Evolutionary conservation across 768 basidiomycete species (phyloP), one percentile per base, ranked within the genome.

Genomic region (Cubamyces sp.): DNA sequence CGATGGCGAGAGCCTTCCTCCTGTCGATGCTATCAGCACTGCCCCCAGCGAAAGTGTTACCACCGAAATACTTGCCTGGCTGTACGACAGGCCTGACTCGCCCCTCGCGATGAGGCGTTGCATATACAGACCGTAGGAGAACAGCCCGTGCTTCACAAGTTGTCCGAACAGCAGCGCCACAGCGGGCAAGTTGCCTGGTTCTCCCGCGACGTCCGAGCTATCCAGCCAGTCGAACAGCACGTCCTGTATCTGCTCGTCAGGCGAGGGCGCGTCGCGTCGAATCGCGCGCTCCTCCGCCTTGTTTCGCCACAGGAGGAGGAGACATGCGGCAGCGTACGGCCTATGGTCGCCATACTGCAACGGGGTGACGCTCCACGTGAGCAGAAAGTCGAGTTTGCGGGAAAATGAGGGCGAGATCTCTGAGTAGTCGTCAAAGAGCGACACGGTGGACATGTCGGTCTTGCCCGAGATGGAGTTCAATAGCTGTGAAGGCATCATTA

Each of bases 341-440:
- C 92, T 80, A 66, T 93, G 92, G 46, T 92, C 87, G 11, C 92
- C 92, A 62, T 88, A 92, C 73, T 94, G 92, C 18, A 90, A 77
- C 3, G 87, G 84, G 0, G 91, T 91, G 26, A 93, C 85, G 67
- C 85, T 84, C 92, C 92, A 94, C 0, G 89, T 89, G 11, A 94
- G 79, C 2, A 93, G 79, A 54, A 87, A 81, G 65, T 90, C 85
- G 18, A 93, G 81, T 69, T 92, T 91, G 60, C 82, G 82, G n/a
- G 79, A 74, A 67, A 92, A 90, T 12, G 73, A 70, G 14, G 76
- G 68, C 21, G 75, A 69, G 56, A 80, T 55, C 26, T 73, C 70
- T 2, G 71, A 70, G 28, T 76, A 77, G 9, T 79, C 77, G 7
- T 82, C 78, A 65, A 93, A 90, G 70, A 88, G 91, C 1, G 73